Percentiles rank a stretch among this genome's conserved stretches.
Evolutionary conservation across 179 eudicot genomes (phyloP).

Genomic region (Drosera spatulata): DNA sequence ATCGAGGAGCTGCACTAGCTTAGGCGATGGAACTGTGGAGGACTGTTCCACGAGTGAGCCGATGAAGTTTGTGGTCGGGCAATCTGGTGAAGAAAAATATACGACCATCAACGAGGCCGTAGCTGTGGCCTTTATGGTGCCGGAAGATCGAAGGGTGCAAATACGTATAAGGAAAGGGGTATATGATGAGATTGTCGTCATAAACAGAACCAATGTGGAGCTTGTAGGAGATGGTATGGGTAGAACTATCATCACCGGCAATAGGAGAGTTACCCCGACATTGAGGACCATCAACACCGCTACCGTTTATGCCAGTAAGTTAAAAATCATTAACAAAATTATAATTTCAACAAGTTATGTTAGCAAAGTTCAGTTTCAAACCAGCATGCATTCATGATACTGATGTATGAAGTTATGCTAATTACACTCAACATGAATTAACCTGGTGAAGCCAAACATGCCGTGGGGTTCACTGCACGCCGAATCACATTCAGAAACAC

Average conservation of each 20-base stretch:
- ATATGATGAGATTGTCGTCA: conserved; percentile 24
- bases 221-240: conserved; percentile 40
- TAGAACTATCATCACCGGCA: conserved; percentile 26
- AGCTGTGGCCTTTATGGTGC: conserved; percentile 22
- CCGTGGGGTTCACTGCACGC: conserved; percentile 33
- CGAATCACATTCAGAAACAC: conserved; percentile 43
- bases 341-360: too few species aligned
- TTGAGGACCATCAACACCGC: conserved; percentile 34
- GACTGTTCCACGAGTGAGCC: background rate
- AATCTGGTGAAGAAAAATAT: conserved; percentile 26
- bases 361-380: too few species aligned
- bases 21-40: too few species aligned
- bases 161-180: conserved; percentile 30
- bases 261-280: conserved; percentile 20
- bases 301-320: conserved; percentile 24
- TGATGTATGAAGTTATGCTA: too few species aligned
- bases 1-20: too few species aligned
- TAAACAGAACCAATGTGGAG: conserved; percentile 38
- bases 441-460: conserved; percentile 12
- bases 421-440: too few species aligned
- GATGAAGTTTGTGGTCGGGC: conserved; percentile 20
- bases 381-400: too few species aligned
- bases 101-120: conserved; percentile 33
- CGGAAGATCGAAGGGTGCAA: conserved; percentile 18
- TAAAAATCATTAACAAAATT: background rate